Base-by-base conservation (phyloP, 192 early-diverging fungal species). In the Podila epigama region DNA sequence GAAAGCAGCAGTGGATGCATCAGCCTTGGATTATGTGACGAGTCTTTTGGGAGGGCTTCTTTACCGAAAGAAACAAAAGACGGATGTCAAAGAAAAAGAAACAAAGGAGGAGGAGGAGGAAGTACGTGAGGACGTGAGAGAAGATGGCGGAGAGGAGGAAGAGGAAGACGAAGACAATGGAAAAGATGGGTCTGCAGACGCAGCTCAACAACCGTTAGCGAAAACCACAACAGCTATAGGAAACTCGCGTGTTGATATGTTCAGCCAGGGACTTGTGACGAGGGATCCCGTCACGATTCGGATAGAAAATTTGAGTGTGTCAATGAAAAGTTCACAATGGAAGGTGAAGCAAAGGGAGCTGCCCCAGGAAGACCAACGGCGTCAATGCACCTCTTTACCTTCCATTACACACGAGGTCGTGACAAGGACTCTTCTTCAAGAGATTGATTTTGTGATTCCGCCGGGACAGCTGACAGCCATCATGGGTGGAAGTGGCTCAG, bases 401-500 rank as follows among this genome's bases (percentile, higher is more conserved):
- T 29, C 10, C 5, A 3, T 35, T 20, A 44, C 22, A 16, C 28
- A 5, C 50, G 37, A 27, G 22, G 13, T 9, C 27, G 31, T 48
- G 18, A 48, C 44, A 11, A 69, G 50, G 52, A 18, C 25, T 5
- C 11, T 69, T 2, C 52, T 69, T 13, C 12, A 55, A 31, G 32
- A 48, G 0, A 40, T 69, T 35, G 40, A 55, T 28, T 20, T 61
- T 27, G 59, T 44, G 1, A 35, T 69, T 9, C 68, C 39, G 1
- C 37, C 59, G 0, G 68, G 25, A 3, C 27, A 69, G 31, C 9
- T 69, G 20, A 69, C 59, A 12, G 68, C 68, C 37, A 69, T 69
- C 28, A 20, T 69, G 25, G 68, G 68, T 18, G 68, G 58, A 25
- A 69, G 68, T 22, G 68, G 68, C 1, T 37, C 59, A 7, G 68